Evolutionary conservation across 2,329 filamentous ascomycete genomes (phyloP).

Genomic region (Claviceps fusiformis): DNA sequence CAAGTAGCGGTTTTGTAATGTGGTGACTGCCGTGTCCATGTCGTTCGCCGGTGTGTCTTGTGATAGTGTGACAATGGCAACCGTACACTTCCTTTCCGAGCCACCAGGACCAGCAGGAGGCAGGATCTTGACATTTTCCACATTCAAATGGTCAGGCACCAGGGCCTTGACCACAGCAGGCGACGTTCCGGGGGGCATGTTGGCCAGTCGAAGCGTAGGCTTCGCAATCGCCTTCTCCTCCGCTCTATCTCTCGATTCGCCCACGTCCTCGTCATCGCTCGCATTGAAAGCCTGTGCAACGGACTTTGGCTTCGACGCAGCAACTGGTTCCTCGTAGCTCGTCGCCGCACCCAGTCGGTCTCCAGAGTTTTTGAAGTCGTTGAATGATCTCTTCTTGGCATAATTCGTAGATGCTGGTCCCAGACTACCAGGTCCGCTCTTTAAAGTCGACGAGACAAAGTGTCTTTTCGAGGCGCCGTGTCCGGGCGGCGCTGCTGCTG

Average conservation of each 20-base stretch:
- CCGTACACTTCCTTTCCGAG: conserved; percentile 55
- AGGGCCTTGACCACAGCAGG: conserved; percentile 46
- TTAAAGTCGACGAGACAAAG: conserved; percentile 43
- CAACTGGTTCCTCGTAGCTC: conserved; percentile 26
- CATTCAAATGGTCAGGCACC: conserved; percentile 43
- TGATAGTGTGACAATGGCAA: conserved; percentile 69
- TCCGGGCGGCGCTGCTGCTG: conserved; percentile 2
- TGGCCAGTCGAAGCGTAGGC: conserved; percentile 48
- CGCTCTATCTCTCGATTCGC: conserved; percentile 26
- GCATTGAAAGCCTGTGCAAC: conserved; percentile 60
- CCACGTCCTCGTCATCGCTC: conserved; percentile 43
- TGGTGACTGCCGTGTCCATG: conserved; percentile 67
- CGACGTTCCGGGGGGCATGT: conserved; percentile 46
- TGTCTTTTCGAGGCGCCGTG: conserved; percentile 39
- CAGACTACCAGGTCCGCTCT: conserved; percentile 49
- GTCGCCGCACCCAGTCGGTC: conserved; percentile 14
- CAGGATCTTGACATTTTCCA: conserved; percentile 63
- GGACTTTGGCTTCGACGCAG: conserved; percentile 31
- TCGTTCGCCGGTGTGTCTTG: conserved; percentile 71
- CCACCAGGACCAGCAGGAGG: conserved; percentile 30
- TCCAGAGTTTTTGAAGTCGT: conserved; percentile 25
- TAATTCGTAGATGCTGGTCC: conserved; percentile 37
- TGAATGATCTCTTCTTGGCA: conserved; percentile 39
- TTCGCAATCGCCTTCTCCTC: conserved; percentile 48
- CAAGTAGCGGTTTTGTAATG: conserved; percentile 70